These are phyloP conservation scores for Globisporangium spiculum DNA, from an alignment of 352 stramenopile genomes.

Conservation along the genomic window DNA sequence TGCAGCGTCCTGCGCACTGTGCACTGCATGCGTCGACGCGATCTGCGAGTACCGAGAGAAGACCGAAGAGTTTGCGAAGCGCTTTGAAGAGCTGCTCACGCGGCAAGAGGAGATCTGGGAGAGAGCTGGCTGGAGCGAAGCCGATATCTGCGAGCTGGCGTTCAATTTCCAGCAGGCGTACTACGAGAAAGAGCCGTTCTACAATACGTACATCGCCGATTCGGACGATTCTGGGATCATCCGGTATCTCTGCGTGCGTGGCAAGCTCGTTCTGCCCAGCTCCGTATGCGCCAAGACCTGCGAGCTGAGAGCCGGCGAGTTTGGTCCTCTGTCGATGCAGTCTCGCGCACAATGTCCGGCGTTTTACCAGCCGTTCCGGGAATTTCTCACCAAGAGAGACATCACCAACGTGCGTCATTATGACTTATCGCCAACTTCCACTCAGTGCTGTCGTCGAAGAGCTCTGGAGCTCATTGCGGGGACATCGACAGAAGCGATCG, in stretches of 20 bases:
- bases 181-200: conserved; percentile 18
- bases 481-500: neutral
- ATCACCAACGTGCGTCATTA: neutral
- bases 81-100: conserved; percentile 16
- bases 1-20: conserved; percentile 7
- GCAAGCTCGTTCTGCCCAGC: neutral
- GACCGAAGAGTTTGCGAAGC: conserved; percentile 17
- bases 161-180: conserved; percentile 23
- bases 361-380: conserved; percentile 8
- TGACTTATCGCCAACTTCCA: neutral
- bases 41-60: conserved; percentile 21
- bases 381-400: neutral
- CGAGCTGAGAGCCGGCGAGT: neutral
- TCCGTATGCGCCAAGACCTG: neutral
- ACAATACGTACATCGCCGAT: conserved; percentile 19
- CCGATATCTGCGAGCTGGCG: conserved; percentile 17
- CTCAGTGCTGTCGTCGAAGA: neutral
- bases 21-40: conserved; percentile 11
- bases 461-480: conserved; percentile 2
- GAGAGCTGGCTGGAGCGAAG: conserved; percentile 2
- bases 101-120: conserved; percentile 18
- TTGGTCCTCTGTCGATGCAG: neutral
- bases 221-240: conserved; percentile 18
- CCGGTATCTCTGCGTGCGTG: conserved; percentile 7
- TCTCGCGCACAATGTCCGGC: neutral